These are phyloP conservation scores for Phytophthora cryptogea DNA, from an alignment of 352 stramenopile genomes.

Conservation along the genomic window DNA sequence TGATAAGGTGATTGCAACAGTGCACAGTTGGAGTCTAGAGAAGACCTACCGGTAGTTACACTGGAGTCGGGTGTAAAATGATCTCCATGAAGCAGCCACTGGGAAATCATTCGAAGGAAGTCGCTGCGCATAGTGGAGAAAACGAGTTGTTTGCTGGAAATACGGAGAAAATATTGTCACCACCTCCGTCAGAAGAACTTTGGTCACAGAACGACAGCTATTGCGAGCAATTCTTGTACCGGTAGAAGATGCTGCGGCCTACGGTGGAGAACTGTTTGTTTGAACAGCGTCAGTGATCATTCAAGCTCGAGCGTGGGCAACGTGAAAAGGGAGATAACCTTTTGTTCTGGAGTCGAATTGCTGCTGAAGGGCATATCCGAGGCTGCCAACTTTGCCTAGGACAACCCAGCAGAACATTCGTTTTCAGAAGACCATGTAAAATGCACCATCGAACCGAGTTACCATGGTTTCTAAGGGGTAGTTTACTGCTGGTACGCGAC, in stretches of 20 bases:
- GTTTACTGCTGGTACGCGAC: slow-evolving; percentile 41
- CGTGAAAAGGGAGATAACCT: slow-evolving; percentile 1
- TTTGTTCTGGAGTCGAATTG: slow-evolving; percentile 4
- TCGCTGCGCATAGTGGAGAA: slow-evolving; percentile 42
- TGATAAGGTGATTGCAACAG: not conserved
- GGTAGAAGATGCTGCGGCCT: slow-evolving; percentile 29
- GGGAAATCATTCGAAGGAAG: slow-evolving; percentile 32
- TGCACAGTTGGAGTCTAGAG: not conserved
- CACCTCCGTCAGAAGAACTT: not conserved
- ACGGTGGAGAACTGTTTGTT: slow-evolving; percentile 20
- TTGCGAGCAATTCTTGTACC: slow-evolving; percentile 13
- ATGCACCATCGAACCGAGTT: not conserved
- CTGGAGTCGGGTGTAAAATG: slow-evolving; percentile 15
- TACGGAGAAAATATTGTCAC: not conserved
- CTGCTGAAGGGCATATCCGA: slow-evolving; percentile 21
- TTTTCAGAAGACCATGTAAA: not conserved
- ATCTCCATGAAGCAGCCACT: slow-evolving; percentile 37
- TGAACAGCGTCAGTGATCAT: slow-evolving; percentile 5
- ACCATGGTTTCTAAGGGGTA: slow-evolving; percentile 59
- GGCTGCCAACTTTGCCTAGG: slow-evolving; percentile 28
- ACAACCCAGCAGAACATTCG: slow-evolving; percentile 1
- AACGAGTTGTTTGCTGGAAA: slow-evolving; percentile 33
- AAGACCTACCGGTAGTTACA: not conserved
- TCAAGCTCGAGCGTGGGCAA: not conserved
- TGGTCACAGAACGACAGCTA: not conserved